These are phyloP conservation scores for Erigeron canadensis DNA, from an alignment of 129 eudicot genomes.

Conservation along the genomic window DNA sequence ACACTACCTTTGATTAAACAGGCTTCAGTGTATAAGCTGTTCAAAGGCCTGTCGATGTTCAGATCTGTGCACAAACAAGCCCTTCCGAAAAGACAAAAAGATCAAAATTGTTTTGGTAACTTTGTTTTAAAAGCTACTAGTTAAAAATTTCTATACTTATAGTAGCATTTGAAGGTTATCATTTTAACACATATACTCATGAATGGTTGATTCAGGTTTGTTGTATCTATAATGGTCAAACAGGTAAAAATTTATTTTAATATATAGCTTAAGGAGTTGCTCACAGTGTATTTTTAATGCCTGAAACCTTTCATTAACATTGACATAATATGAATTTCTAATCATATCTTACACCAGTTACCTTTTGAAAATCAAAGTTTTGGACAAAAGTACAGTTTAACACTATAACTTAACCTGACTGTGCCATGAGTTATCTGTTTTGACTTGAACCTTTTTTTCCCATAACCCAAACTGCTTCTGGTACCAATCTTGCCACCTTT, in stretches of 20 bases:
- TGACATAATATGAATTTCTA: neutral
- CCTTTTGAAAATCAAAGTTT: neutral
- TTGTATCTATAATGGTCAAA: neutral
- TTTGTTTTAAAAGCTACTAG: neutral
- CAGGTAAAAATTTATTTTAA: neutral
- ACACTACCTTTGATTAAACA: slow-evolving; percentile 34
- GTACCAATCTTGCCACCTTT: neutral
- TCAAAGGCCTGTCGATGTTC: slow-evolving; percentile 89
- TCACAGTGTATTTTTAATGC: neutral
- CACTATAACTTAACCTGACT: neutral
- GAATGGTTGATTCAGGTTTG: neutral
- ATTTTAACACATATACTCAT: neutral
- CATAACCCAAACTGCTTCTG: neutral
- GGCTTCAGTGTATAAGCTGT: slow-evolving; percentile 94
- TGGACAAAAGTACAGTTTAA: neutral
- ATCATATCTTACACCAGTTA: neutral
- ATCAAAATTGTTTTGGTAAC: slow-evolving; percentile 75
- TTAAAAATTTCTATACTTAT: neutral
- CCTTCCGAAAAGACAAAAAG: slow-evolving; percentile 82
- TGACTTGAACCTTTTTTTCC: neutral
- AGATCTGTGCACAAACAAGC: slow-evolving; percentile 71
- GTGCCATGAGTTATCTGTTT: neutral
- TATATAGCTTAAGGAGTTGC: neutral
- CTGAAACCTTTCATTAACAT: neutral
- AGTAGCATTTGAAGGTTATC: neutral